Conservation (phyloP, 169 alveolate species). For the Plasmodium ovale region DNA sequence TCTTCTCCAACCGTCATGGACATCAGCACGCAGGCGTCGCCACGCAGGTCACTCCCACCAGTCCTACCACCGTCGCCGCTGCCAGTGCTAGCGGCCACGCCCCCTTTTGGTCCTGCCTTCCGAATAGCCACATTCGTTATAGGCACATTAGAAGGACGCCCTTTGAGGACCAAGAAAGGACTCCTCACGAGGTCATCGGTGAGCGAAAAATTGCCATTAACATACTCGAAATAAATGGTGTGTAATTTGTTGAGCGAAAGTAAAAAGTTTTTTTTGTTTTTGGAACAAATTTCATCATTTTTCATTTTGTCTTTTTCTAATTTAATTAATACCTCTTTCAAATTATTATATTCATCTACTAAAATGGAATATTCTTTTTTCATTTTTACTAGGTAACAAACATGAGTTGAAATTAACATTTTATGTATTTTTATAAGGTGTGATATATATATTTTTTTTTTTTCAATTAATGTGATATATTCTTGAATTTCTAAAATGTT, state of each 20-base stretch:
- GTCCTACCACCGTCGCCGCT: neutral
- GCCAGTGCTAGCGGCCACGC: neutral
- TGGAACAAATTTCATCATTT: slow-evolving; percentile 53
- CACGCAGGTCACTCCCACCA: too few relatives aligned
- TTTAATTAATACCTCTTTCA: slow-evolving; percentile 36
- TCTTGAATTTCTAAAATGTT: slow-evolving; percentile 13
- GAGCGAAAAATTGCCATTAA: neutral
- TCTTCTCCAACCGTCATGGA: slow-evolving; percentile 7
- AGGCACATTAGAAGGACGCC: neutral
- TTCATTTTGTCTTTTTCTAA: slow-evolving; percentile 45
- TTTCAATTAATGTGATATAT: slow-evolving; percentile 21
- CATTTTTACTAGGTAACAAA: slow-evolving; percentile 12
- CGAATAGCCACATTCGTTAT: slow-evolving; percentile 25
- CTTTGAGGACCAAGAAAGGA: slow-evolving; percentile 62
- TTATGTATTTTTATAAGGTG: neutral
- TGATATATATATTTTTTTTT: slow-evolving; percentile 1
- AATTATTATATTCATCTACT: slow-evolving; percentile 32
- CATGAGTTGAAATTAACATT: slow-evolving; percentile 39
- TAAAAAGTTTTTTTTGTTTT: slow-evolving; percentile 38
- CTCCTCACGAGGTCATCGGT: slow-evolving; percentile 3
- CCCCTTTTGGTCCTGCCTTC: neutral
- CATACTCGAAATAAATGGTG: slow-evolving; percentile 24
- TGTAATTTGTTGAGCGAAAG: slow-evolving; percentile 43
- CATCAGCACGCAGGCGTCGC: too few relatives aligned
- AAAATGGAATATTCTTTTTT: slow-evolving; percentile 15